Base-by-base conservation (phyloP, 164 flowering plant species). In the Liriodendron chinense region DNA sequence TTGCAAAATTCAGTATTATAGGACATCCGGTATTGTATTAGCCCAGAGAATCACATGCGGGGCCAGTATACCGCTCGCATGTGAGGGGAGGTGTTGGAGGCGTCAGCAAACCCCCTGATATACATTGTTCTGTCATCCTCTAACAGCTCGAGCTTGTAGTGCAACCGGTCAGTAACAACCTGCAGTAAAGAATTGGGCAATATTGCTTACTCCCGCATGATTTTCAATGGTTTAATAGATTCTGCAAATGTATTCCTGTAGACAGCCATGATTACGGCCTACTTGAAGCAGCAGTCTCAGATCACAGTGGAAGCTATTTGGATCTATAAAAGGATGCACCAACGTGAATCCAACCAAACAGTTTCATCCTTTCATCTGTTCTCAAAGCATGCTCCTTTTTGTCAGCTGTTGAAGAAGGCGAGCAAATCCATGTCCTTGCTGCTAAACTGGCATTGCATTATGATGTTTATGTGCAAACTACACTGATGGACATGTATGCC, bases 341-440 rank as follows among this genome's bases (percentile, higher is more conserved):
- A 48, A 64, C 65, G 68, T 34, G 66, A 28, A 43, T 75, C 50
- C 14, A 26, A 68, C 72, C 77, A 56, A 67, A 75, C 53, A 68
- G 72, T 53, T 68, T 68, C 67, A 75, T 72, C 28, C 72, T 75
- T 34, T 75, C 77, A 28, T 75, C 77, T 34, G 50, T 68, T 56
- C 77, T 75, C 65, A 75, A 75, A 75, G 77, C 72, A n/a, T 75
- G 77, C 68, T 75, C 77, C 48, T 65, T 75, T 75, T 28, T 75
- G 20, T 53, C 28, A 22, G 77, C 72, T 16, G 21, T 28, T 8
- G 50, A 53, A 53, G 66, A 68, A 68, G 71, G 77, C 50, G 53
- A 10, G 20, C 72, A 75, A n/a, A 68, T 75, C 22, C 77, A 75
- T 47, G 22, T 23, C 43, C 73, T 69, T 47, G 72, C 77, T 13